A percentile compares a stretch with the other conserved stretches of the same genome.
phyloP scores from a whole-genome alignment of 2,329 filamentous ascomycete species.

The Ceratocystis albifundus region DNA sequence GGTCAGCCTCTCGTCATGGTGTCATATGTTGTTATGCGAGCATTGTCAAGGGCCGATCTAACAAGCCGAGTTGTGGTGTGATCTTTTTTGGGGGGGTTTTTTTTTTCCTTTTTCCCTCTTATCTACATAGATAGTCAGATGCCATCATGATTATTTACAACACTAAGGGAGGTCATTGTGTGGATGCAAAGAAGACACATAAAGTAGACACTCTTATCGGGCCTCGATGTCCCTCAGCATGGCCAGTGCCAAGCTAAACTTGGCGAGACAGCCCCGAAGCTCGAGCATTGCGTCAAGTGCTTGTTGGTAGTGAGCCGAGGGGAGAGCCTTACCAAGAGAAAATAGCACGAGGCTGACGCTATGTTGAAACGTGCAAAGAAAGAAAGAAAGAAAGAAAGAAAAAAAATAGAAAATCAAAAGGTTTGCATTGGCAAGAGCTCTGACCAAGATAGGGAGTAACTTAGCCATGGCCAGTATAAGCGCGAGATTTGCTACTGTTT shows the following conservation, averaged over 20 bases:
- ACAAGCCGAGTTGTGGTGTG: constrained; percentile 4
- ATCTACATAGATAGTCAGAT: background rate
- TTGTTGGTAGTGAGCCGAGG: background rate
- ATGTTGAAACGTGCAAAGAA: background rate
- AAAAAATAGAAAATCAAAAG: background rate
- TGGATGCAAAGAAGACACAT: background rate
- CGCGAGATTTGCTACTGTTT: constrained; percentile 6
- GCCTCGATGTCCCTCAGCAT: background rate
- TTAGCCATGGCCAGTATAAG: background rate
- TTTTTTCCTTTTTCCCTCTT: background rate
- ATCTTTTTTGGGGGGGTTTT: too few species aligned
- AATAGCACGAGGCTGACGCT: constrained; percentile 9
- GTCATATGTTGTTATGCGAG: constrained; percentile 5
- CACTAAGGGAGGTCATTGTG: background rate
- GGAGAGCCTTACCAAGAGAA: background rate
- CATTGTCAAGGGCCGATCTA: constrained; percentile 5
- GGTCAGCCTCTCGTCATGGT: background rate
- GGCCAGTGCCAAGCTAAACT: constrained; percentile 5
- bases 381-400: background rate
- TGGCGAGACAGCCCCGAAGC: background rate
- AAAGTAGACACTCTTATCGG: background rate
- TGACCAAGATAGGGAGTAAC: background rate
- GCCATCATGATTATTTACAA: background rate
- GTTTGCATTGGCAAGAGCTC: constrained; percentile 13
- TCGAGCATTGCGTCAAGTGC: background rate